phyloP scores from a whole-genome alignment of 192 early-diverging fungal genomes.

The Backusella tuberculispora region DNA sequence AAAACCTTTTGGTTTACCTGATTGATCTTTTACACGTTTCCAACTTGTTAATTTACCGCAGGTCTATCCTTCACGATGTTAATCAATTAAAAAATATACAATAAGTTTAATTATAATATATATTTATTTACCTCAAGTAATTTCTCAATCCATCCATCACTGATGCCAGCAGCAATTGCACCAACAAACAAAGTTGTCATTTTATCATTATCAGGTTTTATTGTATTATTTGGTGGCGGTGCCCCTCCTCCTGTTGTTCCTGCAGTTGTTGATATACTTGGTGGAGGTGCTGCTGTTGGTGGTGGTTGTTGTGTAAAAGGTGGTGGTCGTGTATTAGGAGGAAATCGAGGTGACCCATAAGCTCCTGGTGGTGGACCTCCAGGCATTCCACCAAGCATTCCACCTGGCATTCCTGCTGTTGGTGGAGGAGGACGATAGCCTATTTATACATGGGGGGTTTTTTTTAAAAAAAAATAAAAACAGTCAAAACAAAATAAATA shows the following conservation, averaged over 20 bases:
- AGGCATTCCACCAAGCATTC: no score
- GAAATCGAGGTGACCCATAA: background rate
- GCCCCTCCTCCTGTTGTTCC: background rate
- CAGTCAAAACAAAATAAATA: background rate
- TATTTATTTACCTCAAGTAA: constrained; percentile 57
- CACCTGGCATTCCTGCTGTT: background rate
- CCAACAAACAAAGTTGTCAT: constrained; percentile 74
- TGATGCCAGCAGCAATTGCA: constrained; percentile 68
- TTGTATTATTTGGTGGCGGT: background rate
- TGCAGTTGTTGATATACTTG: background rate
- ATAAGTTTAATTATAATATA: background rate
- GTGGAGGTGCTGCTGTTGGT: background rate
- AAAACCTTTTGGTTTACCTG: constrained; percentile 69
- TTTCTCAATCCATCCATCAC: constrained; percentile 66
- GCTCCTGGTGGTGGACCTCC: background rate
- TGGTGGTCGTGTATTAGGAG: background rate
- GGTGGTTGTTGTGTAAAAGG: background rate
- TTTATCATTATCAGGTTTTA: constrained; percentile 53
- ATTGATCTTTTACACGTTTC: constrained; percentile 68
- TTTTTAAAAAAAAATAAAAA: background rate
- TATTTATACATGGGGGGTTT: background rate
- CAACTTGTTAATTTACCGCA: constrained; percentile 69
- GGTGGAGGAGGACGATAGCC: constrained; percentile 12
- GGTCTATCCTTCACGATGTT: constrained; percentile 46
- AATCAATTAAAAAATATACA: background rate